These are phyloP conservation scores for Cutaneotrichosporon cutaneum DNA, from an alignment of 1,284 basidiomycete species.

Conservation along the genomic window DNA sequence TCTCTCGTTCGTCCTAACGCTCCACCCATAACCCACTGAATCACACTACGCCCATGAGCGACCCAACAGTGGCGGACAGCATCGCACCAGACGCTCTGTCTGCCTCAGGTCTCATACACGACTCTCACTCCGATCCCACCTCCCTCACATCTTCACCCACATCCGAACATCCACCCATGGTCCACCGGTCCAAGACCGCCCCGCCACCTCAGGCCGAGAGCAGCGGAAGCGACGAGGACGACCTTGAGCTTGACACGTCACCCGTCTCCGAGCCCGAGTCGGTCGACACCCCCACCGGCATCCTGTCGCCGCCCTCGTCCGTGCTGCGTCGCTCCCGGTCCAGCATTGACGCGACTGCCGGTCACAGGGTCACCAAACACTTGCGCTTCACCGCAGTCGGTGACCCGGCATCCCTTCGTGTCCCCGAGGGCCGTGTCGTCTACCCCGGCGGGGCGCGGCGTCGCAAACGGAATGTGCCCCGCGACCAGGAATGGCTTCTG, in stretches of 20 bases:
- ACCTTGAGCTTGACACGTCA: neutral
- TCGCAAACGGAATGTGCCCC: conserved; percentile 30
- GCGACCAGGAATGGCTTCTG: conserved; percentile 37
- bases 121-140: neutral
- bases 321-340: conserved; percentile 11
- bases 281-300: neutral
- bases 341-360: conserved; percentile 3
- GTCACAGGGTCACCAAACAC: conserved; percentile 13
- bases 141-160: neutral
- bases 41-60: neutral
- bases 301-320: conserved; percentile 6
- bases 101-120: neutral
- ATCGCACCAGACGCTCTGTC: neutral
- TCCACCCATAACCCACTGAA: neutral
- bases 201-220: conserved; percentile 1
- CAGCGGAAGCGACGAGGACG: neutral
- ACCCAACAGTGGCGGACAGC: neutral
- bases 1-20: neutral
- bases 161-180: neutral
- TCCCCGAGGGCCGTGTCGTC: neutral
- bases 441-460: conserved; percentile 12
- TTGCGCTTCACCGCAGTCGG: conserved; percentile 21
- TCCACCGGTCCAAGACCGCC: conserved; percentile 11
- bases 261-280: conserved; percentile 9
- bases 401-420: neutral